These are phyloP conservation scores for Apiospora rasikravindrae DNA, from an alignment of 2,329 filamentous ascomycete species.

Conservation along the genomic window DNA sequence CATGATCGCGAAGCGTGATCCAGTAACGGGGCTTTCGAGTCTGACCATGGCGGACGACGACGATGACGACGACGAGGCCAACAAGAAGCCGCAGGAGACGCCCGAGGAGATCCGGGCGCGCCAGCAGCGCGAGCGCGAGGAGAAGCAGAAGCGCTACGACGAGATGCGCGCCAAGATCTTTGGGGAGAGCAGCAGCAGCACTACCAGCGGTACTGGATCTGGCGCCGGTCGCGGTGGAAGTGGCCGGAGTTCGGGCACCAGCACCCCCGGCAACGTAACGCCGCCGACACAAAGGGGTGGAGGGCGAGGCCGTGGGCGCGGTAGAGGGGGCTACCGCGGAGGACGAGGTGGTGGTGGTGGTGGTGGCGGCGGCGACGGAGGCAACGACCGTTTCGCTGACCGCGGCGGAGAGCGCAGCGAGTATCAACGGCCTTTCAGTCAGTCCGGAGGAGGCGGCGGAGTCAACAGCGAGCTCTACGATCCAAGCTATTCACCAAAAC, in stretches of 20 bases:
- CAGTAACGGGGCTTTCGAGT: constrained; percentile 52
- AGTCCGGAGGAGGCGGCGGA: constrained; percentile 33
- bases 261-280: constrained; percentile 66
- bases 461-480: constrained; percentile 72
- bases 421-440: constrained; percentile 37
- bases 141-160: constrained; percentile 89
- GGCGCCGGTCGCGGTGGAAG: constrained; percentile 28
- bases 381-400: constrained; percentile 29
- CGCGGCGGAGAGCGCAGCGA: constrained; percentile 39
- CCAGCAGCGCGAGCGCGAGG: constrained; percentile 80
- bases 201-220: constrained; percentile 38
- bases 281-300: constrained; percentile 57
- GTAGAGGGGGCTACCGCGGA: constrained; percentile 50
- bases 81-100: constrained; percentile 66
- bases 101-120: constrained; percentile 79
- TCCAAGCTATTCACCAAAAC: constrained; percentile 71
- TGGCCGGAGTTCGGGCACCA: constrained; percentile 54
- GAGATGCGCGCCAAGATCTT: constrained; percentile 89
- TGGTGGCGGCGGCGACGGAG: constrained; percentile 51
- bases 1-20: constrained; percentile 62
- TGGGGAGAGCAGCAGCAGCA: constrained; percentile 49
- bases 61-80: constrained; percentile 68
- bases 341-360: constrained; percentile 53
- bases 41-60: constrained; percentile 55
- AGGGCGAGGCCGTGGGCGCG: constrained; percentile 55